Evolutionary conservation across 768 basidiomycete species (phyloP).

Genomic region (Lanmaoa pseudosensibilis): DNA sequence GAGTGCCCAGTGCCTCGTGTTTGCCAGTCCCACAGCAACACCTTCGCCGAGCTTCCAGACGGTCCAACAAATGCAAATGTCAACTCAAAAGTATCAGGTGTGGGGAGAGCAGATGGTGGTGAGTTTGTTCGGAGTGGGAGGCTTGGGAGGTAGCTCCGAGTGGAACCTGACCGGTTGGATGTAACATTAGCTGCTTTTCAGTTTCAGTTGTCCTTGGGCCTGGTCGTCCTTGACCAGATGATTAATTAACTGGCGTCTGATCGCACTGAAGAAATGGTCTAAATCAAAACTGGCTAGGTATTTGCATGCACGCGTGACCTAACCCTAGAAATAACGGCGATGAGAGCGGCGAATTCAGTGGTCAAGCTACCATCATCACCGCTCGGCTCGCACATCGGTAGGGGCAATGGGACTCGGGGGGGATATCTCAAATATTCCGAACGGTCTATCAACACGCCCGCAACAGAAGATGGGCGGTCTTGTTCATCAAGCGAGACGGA

Average conservation of each 20-base stretch:
- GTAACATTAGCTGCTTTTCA: background rate
- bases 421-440: no score
- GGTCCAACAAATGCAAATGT: constrained; percentile 13
- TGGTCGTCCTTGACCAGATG: background rate
- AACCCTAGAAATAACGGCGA: no score
- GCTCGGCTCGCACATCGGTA: no score
- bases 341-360: no score
- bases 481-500: no score
- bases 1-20: constrained; percentile 14
- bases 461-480: no score
- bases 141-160: background rate
- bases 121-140: constrained; percentile 9
- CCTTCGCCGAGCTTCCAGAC: constrained; percentile 15
- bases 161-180: constrained; percentile 14
- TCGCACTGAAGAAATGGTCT: background rate
- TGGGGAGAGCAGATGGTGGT: constrained; percentile 15
- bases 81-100: constrained; percentile 10
- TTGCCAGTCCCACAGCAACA: constrained; percentile 13
- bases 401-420: no score
- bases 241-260: background rate
- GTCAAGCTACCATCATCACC: no score
- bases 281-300: no score
- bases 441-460: no score
- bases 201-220: background rate
- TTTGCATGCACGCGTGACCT: no score